phyloP scores from a whole-genome alignment of 1,284 basidiomycete species.

The Chondrostereum purpureum region DNA sequence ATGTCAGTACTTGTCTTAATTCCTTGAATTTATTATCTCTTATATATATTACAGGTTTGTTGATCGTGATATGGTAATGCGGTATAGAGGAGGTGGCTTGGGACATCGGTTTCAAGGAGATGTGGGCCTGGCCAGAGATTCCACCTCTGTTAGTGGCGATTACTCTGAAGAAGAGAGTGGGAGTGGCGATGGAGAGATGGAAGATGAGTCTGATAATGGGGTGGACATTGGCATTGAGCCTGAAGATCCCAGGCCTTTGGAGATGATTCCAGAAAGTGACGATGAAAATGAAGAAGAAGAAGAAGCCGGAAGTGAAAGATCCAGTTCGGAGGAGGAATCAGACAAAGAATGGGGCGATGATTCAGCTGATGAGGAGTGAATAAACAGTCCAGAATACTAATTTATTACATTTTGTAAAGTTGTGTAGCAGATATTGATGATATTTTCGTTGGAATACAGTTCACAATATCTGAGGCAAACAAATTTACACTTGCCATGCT shows the following conservation, averaged over 20 bases:
- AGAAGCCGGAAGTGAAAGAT: not conserved
- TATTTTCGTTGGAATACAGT: too few relatives aligned
- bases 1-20: slow-evolving; percentile 14
- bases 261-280: too few relatives aligned
- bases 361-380: too few relatives aligned
- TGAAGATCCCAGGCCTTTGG: too few relatives aligned
- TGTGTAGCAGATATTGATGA: too few relatives aligned
- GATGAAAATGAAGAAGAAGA: not conserved
- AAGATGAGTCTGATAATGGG: too few relatives aligned
- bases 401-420: too few relatives aligned
- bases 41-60: slow-evolving; percentile 3
- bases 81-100: slow-evolving; percentile 1
- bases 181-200: not conserved
- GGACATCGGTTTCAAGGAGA: slow-evolving; percentile 1
- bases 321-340: not conserved
- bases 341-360: not conserved
- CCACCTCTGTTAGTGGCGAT: not conserved
- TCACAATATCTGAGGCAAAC: too few relatives aligned
- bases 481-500: too few relatives aligned
- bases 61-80: slow-evolving; percentile 6
- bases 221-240: too few relatives aligned
- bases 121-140: too few relatives aligned
- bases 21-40: not conserved
- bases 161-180: not conserved
- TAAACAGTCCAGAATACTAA: too few relatives aligned